These are phyloP conservation scores for Boletus edulis DNA, from an alignment of 768 basidiomycete genomes.

Conservation along the genomic window DNA sequence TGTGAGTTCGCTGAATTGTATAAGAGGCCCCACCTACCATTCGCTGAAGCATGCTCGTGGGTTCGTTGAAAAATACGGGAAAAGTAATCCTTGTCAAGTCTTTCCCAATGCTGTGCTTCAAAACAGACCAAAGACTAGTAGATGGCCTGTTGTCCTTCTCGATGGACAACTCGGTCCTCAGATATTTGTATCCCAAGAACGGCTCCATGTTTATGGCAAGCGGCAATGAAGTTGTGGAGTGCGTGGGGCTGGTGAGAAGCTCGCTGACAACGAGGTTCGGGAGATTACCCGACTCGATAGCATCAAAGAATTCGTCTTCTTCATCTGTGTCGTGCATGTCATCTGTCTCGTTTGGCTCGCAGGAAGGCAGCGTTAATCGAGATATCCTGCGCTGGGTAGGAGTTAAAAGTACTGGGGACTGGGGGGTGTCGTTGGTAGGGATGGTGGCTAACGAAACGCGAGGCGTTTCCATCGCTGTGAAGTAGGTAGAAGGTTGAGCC, in stretches of 20 bases:
- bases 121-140: constrained; percentile 90
- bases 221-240: constrained; percentile 33
- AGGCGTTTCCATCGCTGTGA: constrained; percentile 23
- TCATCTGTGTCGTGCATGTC: constrained; percentile 58
- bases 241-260: constrained; percentile 50
- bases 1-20: background rate
- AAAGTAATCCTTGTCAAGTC: constrained; percentile 95
- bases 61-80: constrained; percentile 91
- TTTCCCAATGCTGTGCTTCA: constrained; percentile 95
- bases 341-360: constrained; percentile 32
- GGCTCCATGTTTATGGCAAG: constrained; percentile 39
- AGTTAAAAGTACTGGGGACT: constrained; percentile 14
- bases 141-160: constrained; percentile 77
- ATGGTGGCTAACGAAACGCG: constrained; percentile 6
- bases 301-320: constrained; percentile 97
- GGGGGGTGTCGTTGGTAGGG: constrained; percentile 1
- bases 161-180: constrained; percentile 61
- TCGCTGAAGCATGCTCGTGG: constrained; percentile 94
- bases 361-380: constrained; percentile 12
- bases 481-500: constrained; percentile 18
- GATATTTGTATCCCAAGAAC: constrained; percentile 66
- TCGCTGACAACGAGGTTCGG: constrained; percentile 74
- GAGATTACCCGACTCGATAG: constrained; percentile 80
- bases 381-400: constrained; percentile 23
- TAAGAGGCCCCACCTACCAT: constrained; percentile 53